Conservation (phyloP, 345 rosid species). For the Schrenkiella parvula region DNA sequence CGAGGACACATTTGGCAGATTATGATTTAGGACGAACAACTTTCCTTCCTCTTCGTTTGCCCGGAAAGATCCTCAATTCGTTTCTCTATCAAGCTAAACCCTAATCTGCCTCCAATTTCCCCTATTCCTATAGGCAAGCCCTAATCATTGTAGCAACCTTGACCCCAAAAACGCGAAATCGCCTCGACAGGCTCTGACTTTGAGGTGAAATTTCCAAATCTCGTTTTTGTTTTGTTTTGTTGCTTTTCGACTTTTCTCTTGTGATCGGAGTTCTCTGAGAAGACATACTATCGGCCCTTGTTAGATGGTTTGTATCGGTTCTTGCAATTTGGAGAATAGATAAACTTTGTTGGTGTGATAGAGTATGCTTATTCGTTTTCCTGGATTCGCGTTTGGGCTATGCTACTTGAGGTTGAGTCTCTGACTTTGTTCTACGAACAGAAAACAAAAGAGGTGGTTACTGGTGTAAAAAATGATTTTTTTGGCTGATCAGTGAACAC, state of each 20-base stretch:
- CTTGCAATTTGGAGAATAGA: background rate
- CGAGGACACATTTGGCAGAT: background rate
- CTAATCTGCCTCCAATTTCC: background rate
- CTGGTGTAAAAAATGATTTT: background rate
- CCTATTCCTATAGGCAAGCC: background rate
- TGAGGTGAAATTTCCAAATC: constrained; percentile 19
- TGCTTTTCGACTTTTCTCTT: background rate
- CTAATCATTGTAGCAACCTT: constrained; percentile 2
- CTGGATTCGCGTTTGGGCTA: background rate
- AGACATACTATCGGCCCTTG: background rate
- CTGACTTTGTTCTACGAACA: background rate
- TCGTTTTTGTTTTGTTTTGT: background rate
- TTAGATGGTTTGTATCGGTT: background rate
- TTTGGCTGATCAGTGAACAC: constrained; percentile 1
- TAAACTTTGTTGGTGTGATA: background rate
- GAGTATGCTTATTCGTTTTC: constrained; percentile 1
- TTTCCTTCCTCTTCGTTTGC: background rate
- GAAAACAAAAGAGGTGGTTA: background rate
- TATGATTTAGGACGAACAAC: background rate
- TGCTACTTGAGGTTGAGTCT: background rate
- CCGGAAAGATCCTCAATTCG: background rate
- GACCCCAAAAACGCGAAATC: constrained; percentile 2
- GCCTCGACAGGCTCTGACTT: background rate
- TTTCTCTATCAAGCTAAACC: constrained; percentile 13
- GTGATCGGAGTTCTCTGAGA: constrained; percentile 1